Evolutionary conservation across 1,284 basidiomycete species (phyloP).

Genomic region (Trichosporon sp.): DNA sequence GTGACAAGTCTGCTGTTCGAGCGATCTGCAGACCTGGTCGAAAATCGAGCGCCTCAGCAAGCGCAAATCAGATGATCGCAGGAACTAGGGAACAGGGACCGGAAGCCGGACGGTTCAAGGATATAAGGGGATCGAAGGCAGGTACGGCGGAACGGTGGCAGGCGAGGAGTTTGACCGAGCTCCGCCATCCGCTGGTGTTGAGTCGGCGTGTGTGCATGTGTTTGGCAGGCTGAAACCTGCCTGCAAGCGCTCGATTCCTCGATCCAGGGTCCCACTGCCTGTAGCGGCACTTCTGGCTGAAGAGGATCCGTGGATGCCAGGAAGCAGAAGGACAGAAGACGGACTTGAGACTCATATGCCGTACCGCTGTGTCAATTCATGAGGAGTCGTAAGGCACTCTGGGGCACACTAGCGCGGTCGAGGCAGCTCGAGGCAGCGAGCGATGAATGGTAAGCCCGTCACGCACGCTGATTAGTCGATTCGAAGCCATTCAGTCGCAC

Average conservation of each 20-base stretch:
- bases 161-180: background rate
- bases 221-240: background rate
- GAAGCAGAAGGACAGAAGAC: background rate
- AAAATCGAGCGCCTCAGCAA: background rate
- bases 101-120: background rate
- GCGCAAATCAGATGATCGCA: background rate
- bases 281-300: background rate
- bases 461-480: background rate
- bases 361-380: background rate
- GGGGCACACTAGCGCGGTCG: background rate
- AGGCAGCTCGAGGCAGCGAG: background rate
- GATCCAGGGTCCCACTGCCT: background rate
- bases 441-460: background rate
- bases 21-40: background rate
- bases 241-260: background rate
- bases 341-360: background rate
- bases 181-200: background rate
- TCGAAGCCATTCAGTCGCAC: background rate
- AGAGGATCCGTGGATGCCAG: background rate
- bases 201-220: background rate
- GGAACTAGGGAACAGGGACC: background rate
- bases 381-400: background rate
- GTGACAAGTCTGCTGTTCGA: no score
- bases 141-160: background rate
- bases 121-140: background rate